Evolutionary conservation across 2,329 filamentous ascomycete species (phyloP), one percentile per base, ranked within the genome.

Genomic region (Plenodomus lindquistii): DNA sequence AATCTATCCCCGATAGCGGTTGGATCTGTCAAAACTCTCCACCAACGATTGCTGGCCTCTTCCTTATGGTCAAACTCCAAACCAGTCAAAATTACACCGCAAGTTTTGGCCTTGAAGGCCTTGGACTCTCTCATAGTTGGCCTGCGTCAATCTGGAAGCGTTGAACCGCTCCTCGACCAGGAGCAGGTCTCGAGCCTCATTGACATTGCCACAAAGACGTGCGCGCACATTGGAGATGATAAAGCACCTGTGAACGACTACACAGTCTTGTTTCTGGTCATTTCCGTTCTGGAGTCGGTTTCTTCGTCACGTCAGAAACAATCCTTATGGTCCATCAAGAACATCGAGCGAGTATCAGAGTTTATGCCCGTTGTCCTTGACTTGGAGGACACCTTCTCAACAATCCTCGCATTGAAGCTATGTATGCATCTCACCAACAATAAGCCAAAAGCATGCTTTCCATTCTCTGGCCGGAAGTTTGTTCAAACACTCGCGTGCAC

Each of bases 371-470:
- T 59, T 19, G 62, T 71, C 36, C 65, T 72, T 27, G 39, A 56
- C 17, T 44, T 48, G 19, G 53, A 49, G 3, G 52, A 42, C 10
- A 19, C 50, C 40, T 51, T 59, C 8, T 61, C 59, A 21, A 59
- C 60, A 16, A 65, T 75, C 68, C 70, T 84, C 16, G 73, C 84
- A 21, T 75, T 93, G 39, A 85, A 89, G 47, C 79, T 97, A 3
- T 86, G 89, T 29, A 81, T 96, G 54, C 96, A 96, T 62, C 80
- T 92, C 41, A 94, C 91, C 8, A 96, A 96, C 74, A 89, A 91
- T 59, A 88, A 89, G 52, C 74, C 81, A 0, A 76, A 78, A 13
- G 85, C 89, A 11, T 91, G 89, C 35, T 80, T 83, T 22, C 76
- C 83, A 2, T 91, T 96, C 61, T 81, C 87, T 66, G 75, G 34